Evolutionary conservation across 805 yeast genomes (phyloP), one percentile per base, ranked within the genome.

Genomic region (Kuraishia hungarica): DNA sequence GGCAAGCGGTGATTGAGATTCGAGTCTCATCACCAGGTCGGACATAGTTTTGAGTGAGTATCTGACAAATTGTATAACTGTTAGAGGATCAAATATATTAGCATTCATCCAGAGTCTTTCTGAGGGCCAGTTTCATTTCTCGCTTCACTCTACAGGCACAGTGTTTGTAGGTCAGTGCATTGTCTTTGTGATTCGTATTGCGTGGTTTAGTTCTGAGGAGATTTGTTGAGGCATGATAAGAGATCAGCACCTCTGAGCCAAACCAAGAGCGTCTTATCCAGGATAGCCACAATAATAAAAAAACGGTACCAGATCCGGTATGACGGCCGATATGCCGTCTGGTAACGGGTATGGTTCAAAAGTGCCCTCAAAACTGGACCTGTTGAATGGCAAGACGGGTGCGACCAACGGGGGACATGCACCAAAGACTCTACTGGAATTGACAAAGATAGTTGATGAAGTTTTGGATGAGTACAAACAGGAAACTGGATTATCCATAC

Each of bases 401-500:
- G 22, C 26, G 4, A 23, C 26, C 6, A 21, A 47, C 13, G 26
- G 50, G 21, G 50, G 50, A 10, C 26, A 23, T 47, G 35, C 53
- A 8, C 28, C 29, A 15, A 52, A 52, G 53, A 22, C 46, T 19
- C 48, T 53, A 15, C 19, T 43, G 43, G 54, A 47, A 46, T 47
- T 53, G 26, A 53, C 48, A 15, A 20, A 17, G 15, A 15, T 53
- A 11, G 54, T 53, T 21, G 55, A 53, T n/a, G 52, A 53, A 39
- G 35, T 53, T 15, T n/a, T 53, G 7, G 48, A 48, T 19, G 20
- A 22, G 29, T 53, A 53, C 49, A n/a, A 22, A 17, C 39, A n/a
- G 13, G 47, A 39, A n/a, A 19, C 23, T 22, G 22, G 49, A 21
- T 15, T 21, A 17, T 19, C 62, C 6, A 53, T 60, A 10, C 57